These are phyloP conservation scores for Penicillium sp. DNA, from an alignment of 2,329 filamentous ascomycete genomes.

Conservation along the genomic window DNA sequence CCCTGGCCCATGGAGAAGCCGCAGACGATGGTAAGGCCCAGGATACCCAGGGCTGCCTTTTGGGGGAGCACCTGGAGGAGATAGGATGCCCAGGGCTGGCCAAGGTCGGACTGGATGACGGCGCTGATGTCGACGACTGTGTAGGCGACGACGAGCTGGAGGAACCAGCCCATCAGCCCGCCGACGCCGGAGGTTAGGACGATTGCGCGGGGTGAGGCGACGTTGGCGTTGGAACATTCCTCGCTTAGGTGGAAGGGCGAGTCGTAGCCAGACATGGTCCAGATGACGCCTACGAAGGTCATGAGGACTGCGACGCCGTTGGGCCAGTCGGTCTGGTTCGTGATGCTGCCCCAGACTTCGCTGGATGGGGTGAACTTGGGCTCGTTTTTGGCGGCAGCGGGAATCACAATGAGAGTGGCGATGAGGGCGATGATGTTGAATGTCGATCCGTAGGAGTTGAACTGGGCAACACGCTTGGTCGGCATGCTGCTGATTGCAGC, in stretches of 20 bases:
- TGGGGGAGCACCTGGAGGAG: conserved; percentile 66
- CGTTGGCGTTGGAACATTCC: conserved; percentile 72
- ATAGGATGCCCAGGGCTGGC: conserved; percentile 72
- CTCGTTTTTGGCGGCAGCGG: conserved; percentile 58
- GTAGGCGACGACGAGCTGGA: conserved; percentile 74
- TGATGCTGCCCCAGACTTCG: conserved; percentile 67
- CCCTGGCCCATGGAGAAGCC: conserved; percentile 73
- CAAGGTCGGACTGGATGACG: conserved; percentile 62
- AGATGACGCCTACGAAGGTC: conserved; percentile 71
- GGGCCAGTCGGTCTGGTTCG: conserved; percentile 67
- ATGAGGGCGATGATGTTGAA: conserved; percentile 71
- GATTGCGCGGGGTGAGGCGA: conserved; percentile 71
- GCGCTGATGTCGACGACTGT: conserved; percentile 65
- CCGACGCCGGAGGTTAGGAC: conserved; percentile 68
- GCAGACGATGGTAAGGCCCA: conserved; percentile 67
- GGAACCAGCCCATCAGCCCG: conserved; percentile 69
- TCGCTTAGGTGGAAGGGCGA: conserved; percentile 72
- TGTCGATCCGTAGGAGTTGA: conserved; percentile 70
- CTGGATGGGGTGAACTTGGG: conserved; percentile 61
- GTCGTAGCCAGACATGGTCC: conserved; percentile 70
- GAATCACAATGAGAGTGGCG: conserved; percentile 69
- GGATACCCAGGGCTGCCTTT: conserved; percentile 62
- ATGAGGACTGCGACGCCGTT: conserved; percentile 69
- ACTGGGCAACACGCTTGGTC: conserved; percentile 68
- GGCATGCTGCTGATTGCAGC: conserved; percentile 69